These are phyloP conservation scores for Rhizophagus clarus DNA, from an alignment of 192 early-diverging fungal species.

Conservation along the genomic window DNA sequence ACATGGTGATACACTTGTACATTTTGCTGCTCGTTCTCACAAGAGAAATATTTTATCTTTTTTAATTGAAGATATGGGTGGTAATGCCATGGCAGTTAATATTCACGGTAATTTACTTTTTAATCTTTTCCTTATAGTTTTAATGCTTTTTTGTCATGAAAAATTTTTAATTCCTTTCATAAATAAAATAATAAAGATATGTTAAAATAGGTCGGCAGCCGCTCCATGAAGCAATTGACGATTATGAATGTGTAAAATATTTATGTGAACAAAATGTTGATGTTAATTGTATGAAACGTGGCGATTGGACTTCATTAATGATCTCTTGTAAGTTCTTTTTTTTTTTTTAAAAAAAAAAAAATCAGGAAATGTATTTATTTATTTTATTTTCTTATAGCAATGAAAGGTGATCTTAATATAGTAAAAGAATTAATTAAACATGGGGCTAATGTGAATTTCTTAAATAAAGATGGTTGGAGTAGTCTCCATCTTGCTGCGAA, in stretches of 20 bases:
- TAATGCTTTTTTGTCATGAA: neutral
- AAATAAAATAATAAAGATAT: neutral
- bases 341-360: neutral
- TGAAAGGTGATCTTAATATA: constrained; percentile 39
- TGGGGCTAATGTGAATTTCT: constrained; percentile 35
- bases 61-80: constrained; percentile 31
- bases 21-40: constrained; percentile 46
- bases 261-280: constrained; percentile 38
- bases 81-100: constrained; percentile 37
- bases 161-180: neutral
- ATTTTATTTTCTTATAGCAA: constrained; percentile 30
- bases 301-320: constrained; percentile 51
- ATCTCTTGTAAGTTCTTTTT: constrained; percentile 36
- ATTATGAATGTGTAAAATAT: constrained; percentile 32
- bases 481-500: constrained; percentile 49
- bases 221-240: constrained; percentile 46
- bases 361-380: neutral
- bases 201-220: constrained; percentile 39
- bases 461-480: constrained; percentile 45
- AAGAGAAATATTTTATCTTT: constrained; percentile 17
- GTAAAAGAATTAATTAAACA: constrained; percentile 33
- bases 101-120: constrained; percentile 37
- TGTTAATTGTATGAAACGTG: constrained; percentile 47
- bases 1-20: constrained; percentile 46
- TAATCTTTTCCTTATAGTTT: neutral